A percentile compares a stretch with the other conserved stretches of the same genome.
Conservation (phyloP, 2,329 filamentous ascomycete species). For the Fusarium fujikuroi region DNA sequence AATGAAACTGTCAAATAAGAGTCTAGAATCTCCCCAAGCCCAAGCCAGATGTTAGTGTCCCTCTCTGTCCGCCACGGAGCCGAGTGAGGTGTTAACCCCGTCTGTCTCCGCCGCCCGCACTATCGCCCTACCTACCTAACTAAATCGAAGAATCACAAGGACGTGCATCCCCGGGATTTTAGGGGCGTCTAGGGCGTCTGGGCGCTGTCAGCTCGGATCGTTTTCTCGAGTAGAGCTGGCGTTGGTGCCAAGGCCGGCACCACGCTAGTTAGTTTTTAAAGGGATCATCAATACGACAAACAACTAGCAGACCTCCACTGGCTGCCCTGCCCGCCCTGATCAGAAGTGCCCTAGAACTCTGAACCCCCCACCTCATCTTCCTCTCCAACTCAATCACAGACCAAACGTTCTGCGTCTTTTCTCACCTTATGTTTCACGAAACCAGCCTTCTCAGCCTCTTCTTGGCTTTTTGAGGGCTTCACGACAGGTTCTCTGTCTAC, state of each 20-base stretch:
- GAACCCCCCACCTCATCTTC: not conserved
- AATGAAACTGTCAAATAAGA: slow-evolving; percentile 11
- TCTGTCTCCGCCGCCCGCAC: slow-evolving; percentile 6
- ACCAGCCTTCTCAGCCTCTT: slow-evolving; percentile 33
- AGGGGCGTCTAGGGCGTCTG: slow-evolving; percentile 2
- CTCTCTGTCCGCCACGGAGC: not conserved
- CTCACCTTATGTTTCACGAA: slow-evolving; percentile 35
- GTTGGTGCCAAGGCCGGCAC: slow-evolving; percentile 25
- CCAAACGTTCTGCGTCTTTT: slow-evolving; percentile 19
- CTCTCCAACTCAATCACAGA: slow-evolving; percentile 15
- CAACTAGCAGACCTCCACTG: not conserved
- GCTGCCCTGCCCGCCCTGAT: not conserved
- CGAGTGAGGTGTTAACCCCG: not conserved
- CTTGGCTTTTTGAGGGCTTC: slow-evolving; percentile 21
- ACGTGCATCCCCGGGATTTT: slow-evolving; percentile 16
- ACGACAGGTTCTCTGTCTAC: slow-evolving; percentile 12
- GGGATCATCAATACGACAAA: slow-evolving; percentile 29
- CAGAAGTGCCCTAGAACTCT: not conserved
- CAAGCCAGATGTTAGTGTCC: not conserved
- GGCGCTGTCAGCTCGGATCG: slow-evolving; percentile 20
- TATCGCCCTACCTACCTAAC: not conserved
- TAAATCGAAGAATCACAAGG: slow-evolving; percentile 5
- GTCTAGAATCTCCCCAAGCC: not conserved
- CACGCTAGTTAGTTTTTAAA: not conserved
- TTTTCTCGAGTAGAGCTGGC: slow-evolving; percentile 8